A percentile compares a stretch with the other conserved stretches of the same genome.
Conservation (phyloP, 2,329 filamentous ascomycete genomes). For the Fusarium irregulare region DNA sequence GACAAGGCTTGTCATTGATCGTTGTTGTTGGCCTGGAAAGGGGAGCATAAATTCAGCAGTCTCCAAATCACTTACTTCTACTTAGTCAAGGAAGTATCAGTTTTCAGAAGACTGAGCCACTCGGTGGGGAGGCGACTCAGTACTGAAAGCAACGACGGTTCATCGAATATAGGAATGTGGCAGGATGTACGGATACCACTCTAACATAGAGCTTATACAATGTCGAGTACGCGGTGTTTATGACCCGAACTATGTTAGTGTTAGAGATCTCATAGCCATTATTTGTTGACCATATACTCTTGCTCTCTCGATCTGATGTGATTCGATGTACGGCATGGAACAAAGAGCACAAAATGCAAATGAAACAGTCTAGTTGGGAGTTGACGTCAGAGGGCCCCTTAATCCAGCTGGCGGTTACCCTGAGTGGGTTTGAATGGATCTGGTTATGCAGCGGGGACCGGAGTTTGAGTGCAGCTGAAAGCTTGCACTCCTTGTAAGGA, state of each 20-base stretch:
- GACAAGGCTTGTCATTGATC: neutral
- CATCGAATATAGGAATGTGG: constrained; percentile 9
- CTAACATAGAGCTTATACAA: constrained; percentile 1
- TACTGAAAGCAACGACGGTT: constrained; percentile 13
- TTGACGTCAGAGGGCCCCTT: constrained; percentile 41
- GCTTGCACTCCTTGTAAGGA: neutral
- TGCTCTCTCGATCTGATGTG: neutral
- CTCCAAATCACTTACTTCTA: neutral
- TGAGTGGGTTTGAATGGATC: constrained; percentile 9
- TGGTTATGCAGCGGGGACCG: constrained; percentile 12
- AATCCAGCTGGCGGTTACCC: constrained; percentile 8
- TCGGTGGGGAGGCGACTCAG: constrained; percentile 46
- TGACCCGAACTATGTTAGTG: constrained; percentile 5
- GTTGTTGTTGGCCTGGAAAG: neutral
- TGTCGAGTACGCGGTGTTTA: neutral
- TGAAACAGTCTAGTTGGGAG: neutral
- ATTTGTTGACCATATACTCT: neutral
- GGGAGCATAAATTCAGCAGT: neutral
- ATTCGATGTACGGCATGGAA: neutral
- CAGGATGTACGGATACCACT: neutral
- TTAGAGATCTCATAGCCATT: constrained; percentile 15
- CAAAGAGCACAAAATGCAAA: neutral
- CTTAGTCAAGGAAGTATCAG: neutral
- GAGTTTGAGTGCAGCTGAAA: neutral
- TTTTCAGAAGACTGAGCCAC: constrained; percentile 27